phyloP scores from a whole-genome alignment of 306 rosid species.

The Fagus crenata region DNA sequence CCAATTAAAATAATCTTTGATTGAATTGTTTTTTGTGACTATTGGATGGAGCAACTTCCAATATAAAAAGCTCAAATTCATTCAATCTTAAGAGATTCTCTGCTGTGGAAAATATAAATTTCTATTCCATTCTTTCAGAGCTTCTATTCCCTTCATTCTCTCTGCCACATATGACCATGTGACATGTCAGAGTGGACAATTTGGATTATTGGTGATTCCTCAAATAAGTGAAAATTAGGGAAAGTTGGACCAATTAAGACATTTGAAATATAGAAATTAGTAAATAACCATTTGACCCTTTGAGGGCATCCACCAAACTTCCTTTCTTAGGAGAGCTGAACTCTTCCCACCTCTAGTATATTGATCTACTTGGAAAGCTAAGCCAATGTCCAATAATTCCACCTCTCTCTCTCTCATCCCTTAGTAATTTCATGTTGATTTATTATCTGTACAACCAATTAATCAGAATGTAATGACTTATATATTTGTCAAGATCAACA shows the following conservation, averaged over 20 bases:
- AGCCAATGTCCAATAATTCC: neutral
- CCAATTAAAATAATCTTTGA: slow-evolving; percentile 25
- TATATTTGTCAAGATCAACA: neutral
- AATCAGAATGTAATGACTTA: no score
- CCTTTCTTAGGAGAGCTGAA: neutral
- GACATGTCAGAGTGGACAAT: slow-evolving; percentile 29
- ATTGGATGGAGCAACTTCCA: slow-evolving; percentile 28
- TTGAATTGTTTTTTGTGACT: slow-evolving; percentile 36
- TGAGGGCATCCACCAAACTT: slow-evolving; percentile 1
- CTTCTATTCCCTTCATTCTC: slow-evolving; percentile 23
- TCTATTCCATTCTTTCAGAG: slow-evolving; percentile 20
- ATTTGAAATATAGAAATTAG: slow-evolving; percentile 1
- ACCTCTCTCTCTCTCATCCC: neutral
- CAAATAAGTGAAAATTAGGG: slow-evolving; percentile 15
- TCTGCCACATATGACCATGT: slow-evolving; percentile 20
- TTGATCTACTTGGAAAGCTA: neutral
- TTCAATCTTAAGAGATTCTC: slow-evolving; percentile 30
- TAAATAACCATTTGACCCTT: slow-evolving; percentile 35
- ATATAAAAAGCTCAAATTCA: slow-evolving; percentile 36
- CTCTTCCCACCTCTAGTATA: neutral
- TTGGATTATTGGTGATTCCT: slow-evolving; percentile 6
- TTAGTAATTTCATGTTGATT: no score
- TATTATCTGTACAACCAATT: no score
- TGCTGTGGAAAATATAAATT: slow-evolving; percentile 15
- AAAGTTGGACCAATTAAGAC: slow-evolving; percentile 12